Percentiles rank a stretch among this genome's conserved stretches.
phyloP scores from a whole-genome alignment of 352 stramenopile species.

The Globisporangium cystogenes region DNA sequence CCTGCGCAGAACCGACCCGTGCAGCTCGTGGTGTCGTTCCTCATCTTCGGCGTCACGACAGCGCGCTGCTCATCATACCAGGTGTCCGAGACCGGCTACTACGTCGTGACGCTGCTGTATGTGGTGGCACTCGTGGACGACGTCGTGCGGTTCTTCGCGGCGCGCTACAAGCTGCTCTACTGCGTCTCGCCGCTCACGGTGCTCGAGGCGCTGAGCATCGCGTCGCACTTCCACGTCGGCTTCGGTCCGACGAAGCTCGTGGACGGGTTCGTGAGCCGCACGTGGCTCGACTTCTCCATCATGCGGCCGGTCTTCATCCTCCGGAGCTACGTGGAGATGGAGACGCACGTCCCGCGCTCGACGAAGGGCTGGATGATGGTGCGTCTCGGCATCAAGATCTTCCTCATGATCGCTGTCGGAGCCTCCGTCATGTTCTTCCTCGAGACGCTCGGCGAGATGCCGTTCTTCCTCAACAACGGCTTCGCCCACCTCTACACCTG shows the following conservation, averaged over 20 bases:
- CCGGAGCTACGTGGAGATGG: constrained; percentile 81
- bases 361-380: constrained; percentile 82
- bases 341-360: constrained; percentile 59
- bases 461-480: constrained; percentile 68
- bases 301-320: constrained; percentile 81
- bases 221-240: constrained; percentile 69
- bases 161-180: constrained; percentile 77
- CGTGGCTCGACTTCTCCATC: constrained; percentile 85
- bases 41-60: constrained; percentile 65
- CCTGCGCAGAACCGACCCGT: constrained; percentile 75
- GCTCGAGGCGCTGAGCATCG: constrained; percentile 66
- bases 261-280: constrained; percentile 47
- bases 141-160: constrained; percentile 70
- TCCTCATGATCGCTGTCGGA: constrained; percentile 80
- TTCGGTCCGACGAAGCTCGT: constrained; percentile 61
- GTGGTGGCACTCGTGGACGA: constrained; percentile 53
- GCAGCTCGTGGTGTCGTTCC: constrained; percentile 66
- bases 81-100: constrained; percentile 58
- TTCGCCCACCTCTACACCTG: constrained; percentile 82
- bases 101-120: constrained; percentile 63
- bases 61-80: constrained; percentile 71
- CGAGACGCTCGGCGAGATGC: constrained; percentile 83
- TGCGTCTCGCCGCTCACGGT: constrained; percentile 72
- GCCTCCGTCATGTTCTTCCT: constrained; percentile 83
- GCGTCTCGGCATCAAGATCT: constrained; percentile 68